phyloP scores from a whole-genome alignment of 352 stramenopile species.

The Globisporangium barbulae region DNA sequence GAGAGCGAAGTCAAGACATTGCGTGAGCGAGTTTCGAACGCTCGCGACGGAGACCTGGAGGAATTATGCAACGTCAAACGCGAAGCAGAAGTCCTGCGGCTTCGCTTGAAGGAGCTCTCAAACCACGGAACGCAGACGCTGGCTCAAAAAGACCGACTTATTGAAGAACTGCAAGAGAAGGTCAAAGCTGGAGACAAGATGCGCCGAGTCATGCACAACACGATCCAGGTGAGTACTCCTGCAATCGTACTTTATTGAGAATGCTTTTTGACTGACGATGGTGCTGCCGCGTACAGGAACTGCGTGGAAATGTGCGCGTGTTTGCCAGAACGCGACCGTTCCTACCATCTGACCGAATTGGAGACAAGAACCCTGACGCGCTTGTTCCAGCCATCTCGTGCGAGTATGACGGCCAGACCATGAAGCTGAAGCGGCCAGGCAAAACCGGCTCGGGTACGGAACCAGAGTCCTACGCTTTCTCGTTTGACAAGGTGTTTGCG shows the following conservation, averaged over 20 bases:
- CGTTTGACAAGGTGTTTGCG: constrained; percentile 97
- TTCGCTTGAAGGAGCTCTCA: constrained; percentile 62
- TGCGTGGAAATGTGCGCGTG: constrained; percentile 98
- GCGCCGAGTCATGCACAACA: constrained; percentile 97
- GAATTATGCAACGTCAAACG: constrained; percentile 67
- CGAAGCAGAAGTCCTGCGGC: constrained; percentile 65
- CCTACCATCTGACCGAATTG: constrained; percentile 67
- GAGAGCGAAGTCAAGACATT: constrained; percentile 74
- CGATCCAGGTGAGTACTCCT: constrained; percentile 75
- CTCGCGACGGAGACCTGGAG: constrained; percentile 59
- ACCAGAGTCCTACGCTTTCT: constrained; percentile 79
- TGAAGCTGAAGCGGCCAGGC: constrained; percentile 51
- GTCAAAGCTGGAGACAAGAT: constrained; percentile 77
- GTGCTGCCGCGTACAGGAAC: constrained; percentile 74
- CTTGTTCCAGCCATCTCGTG: constrained; percentile 52
- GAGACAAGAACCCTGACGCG: constrained; percentile 32
- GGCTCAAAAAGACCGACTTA: constrained; percentile 62
- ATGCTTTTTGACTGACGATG: background rate
- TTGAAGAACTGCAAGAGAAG: constrained; percentile 71
- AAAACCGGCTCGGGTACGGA: constrained; percentile 38
- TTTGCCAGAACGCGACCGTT: constrained; percentile 94
- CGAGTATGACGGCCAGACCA: constrained; percentile 65
- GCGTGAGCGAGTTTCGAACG: constrained; percentile 42
- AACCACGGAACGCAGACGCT: constrained; percentile 62
- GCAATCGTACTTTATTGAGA: background rate